Evolutionary conservation across 2,329 filamentous ascomycete species (phyloP).

Genomic region (Ophiosphaerella herpotricha): DNA sequence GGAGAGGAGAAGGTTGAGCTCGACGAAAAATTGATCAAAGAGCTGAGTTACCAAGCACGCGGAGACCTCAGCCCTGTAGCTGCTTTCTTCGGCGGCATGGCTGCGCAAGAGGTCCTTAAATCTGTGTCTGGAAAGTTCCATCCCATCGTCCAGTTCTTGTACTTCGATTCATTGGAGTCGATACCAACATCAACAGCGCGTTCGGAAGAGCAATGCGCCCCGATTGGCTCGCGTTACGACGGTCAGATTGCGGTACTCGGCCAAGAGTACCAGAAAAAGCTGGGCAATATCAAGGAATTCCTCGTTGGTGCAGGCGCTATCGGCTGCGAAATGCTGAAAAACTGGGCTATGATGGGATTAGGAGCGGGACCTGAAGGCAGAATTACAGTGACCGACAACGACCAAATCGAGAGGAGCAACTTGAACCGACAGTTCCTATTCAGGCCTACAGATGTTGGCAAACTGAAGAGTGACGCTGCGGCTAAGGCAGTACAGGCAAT

Average conservation of each 20-base stretch:
- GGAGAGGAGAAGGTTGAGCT: conserved; percentile 77
- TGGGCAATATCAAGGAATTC: conserved; percentile 89
- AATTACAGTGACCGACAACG: conserved; percentile 95
- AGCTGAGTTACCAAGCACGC: conserved; percentile 90
- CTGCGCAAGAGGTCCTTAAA: conserved; percentile 94
- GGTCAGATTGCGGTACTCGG: conserved; percentile 97
- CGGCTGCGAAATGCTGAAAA: conserved; percentile 98
- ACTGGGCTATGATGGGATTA: conserved; percentile 98
- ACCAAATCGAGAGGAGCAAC: conserved; percentile 98
- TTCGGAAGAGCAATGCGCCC: conserved; percentile 86
- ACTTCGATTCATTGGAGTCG: conserved; percentile 97
- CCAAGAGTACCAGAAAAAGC: conserved; percentile 89
- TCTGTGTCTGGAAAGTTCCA: conserved; percentile 97
- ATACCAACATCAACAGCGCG: conserved; percentile 75
- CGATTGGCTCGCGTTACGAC: conserved; percentile 84
- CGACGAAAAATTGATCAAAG: conserved; percentile 88
- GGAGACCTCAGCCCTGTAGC: conserved; percentile 92
- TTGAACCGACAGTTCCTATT: conserved; percentile 97
- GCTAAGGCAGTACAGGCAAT: conserved; percentile 87
- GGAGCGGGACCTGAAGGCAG: conserved; percentile 85
- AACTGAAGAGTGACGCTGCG: conserved; percentile 95
- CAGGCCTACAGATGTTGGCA: conserved; percentile 88
- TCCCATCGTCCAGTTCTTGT: conserved; percentile 93
- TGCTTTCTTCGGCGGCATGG: conserved; percentile 90
- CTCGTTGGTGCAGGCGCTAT: conserved; percentile 96